Percentiles rank a stretch among this genome's conserved stretches.
phyloP scores from a whole-genome alignment of 192 early-diverging fungal species.

The Coemansia sp. region DNA sequence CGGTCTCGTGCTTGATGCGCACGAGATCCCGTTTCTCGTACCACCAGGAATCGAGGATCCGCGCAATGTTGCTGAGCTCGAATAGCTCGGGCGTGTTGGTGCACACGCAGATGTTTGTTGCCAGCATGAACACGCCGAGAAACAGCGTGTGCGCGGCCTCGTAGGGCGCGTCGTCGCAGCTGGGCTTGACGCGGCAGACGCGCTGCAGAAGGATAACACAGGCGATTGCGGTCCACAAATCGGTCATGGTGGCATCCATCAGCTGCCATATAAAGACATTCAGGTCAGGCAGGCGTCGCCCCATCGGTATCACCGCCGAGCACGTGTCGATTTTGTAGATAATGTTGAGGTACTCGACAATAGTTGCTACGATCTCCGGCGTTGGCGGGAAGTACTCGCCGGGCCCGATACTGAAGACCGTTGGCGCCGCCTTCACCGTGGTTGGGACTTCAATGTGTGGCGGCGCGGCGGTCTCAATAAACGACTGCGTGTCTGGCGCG shows the following conservation, averaged over 20 bases:
- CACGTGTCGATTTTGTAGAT: slow-evolving; percentile 25
- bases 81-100: slow-evolving; percentile 20
- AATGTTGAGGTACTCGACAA: slow-evolving; percentile 30
- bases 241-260: slow-evolving; percentile 27
- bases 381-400: slow-evolving; percentile 23
- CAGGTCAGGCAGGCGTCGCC: slow-evolving; percentile 28
- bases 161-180: slow-evolving; percentile 25
- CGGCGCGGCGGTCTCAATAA: slow-evolving; percentile 15
- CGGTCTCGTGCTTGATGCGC: slow-evolving; percentile 20
- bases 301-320: slow-evolving; percentile 21
- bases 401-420: not conserved
- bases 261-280: slow-evolving; percentile 44
- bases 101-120: slow-evolving; percentile 13
- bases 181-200: slow-evolving; percentile 2
- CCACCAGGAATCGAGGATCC: slow-evolving; percentile 19
- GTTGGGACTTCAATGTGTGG: slow-evolving; percentile 2
- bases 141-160: slow-evolving; percentile 41
- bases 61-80: slow-evolving; percentile 5
- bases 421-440: not conserved
- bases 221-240: slow-evolving; percentile 39
- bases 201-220: slow-evolving; percentile 36
- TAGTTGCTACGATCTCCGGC: slow-evolving; percentile 27
- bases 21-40: slow-evolving; percentile 22
- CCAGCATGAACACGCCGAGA: slow-evolving; percentile 40
- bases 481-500: slow-evolving; percentile 23